These are phyloP conservation scores for Neopestalotiopsis clavispora DNA, from an alignment of 2,329 filamentous ascomycete species.

Conservation along the genomic window DNA sequence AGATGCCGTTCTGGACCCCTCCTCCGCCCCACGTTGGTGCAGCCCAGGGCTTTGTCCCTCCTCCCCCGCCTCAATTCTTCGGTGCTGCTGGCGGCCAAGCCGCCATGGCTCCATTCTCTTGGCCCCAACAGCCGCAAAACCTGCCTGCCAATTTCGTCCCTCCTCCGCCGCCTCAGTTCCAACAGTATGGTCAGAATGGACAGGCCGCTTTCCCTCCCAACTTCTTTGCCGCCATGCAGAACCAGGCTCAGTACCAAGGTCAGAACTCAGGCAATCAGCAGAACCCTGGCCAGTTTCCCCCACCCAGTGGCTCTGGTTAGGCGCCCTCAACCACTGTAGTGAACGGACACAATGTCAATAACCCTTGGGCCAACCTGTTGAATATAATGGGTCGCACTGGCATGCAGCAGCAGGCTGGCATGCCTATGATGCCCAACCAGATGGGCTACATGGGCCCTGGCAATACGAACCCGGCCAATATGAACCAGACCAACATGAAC, in stretches of 20 bases:
- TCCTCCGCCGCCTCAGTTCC: slow-evolving; percentile 47
- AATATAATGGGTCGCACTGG: background rate
- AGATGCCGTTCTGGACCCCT: slow-evolving; percentile 28
- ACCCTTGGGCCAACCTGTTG: background rate
- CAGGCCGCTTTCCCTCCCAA: slow-evolving; percentile 58
- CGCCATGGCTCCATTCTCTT: slow-evolving; percentile 43
- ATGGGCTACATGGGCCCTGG: background rate
- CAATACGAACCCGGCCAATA: background rate
- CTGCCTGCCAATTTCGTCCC: slow-evolving; percentile 36
- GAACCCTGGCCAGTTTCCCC: slow-evolving; percentile 33
- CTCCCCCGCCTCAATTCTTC: slow-evolving; percentile 32
- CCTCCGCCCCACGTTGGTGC: slow-evolving; percentile 42
- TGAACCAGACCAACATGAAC: background rate
- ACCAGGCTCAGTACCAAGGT: slow-evolving; percentile 41
- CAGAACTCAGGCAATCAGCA: slow-evolving; percentile 33
- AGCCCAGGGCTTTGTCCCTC: slow-evolving; percentile 30
- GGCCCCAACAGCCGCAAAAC: slow-evolving; percentile 49
- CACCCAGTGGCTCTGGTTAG: slow-evolving; percentile 31
- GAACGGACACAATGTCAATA: background rate
- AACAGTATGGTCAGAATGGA: slow-evolving; percentile 42
- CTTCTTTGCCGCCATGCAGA: slow-evolving; percentile 57
- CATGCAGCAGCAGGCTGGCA: background rate
- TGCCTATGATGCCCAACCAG: background rate
- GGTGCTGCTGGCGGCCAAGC: slow-evolving; percentile 40
- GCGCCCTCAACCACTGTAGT: slow-evolving; percentile 7